Base-by-base conservation (phyloP, 139 green algal genomes). In the Eudorina sp. region DNA sequence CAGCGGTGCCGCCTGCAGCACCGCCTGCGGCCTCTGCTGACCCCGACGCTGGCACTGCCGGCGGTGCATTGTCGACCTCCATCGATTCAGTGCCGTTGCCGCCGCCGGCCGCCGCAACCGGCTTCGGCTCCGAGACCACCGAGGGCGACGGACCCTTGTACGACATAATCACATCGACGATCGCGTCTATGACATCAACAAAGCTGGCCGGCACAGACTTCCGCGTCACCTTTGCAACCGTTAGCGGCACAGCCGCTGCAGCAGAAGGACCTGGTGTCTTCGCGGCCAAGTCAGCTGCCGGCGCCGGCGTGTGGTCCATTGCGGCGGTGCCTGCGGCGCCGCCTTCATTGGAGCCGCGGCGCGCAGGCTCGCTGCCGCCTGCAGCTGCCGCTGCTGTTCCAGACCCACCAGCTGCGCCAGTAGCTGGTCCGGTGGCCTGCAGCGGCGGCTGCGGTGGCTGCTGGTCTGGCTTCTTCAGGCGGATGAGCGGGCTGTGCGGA, bases 141-240 rank as follows among this genome's bases (percentile, higher is more conserved):
- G 34, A 19, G n/a, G 66, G 18, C 0, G 46, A 25, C 5, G 79
- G 53, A 0, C 85, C 93, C 46, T 93, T 89, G 85, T 95, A 97
- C 46, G 89, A 72, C 82, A 96, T 85, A n/a, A 97, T 79, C 2
- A 96, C 90, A 9, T 98, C 95, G 76, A 98, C 84, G 48, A 99
- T 93, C 64, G 89, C 84, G 81, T 98, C 95, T 25, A 98, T 92
- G 6, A 99, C 93, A 53, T 97, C 95, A 31, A 96, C 92, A 90
- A 98, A 97, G 84, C 74, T 94, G 73, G 87, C 69, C 1, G 94
- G 95, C 53, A 97, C 94, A 11, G 92, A 85, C 88, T 93, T 93
- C 36, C 83, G 69, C 1, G 69, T 81, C 0, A 89, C 69, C 40
- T 89, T 95, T 89, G 43, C 80, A 16, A 69, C 11, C 9, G 64